These are phyloP conservation scores for Chamaecrista fasciculata DNA, from an alignment of 306 rosid genomes.

Conservation along the genomic window DNA sequence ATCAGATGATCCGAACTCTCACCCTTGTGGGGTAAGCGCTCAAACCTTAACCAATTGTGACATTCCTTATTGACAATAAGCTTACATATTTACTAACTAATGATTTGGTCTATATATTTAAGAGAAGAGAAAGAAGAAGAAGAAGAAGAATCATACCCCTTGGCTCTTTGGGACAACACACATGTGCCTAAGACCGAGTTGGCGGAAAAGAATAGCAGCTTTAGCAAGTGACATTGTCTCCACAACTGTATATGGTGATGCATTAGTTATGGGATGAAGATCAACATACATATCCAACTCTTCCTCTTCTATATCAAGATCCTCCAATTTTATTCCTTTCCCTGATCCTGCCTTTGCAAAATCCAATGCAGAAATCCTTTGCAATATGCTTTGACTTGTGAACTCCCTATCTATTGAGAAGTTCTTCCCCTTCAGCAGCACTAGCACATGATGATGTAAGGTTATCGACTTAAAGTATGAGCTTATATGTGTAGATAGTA, in stretches of 20 bases:
- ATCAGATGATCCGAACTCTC: too few relatives aligned
- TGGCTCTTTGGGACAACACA: constrained; percentile 78
- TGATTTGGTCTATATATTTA: neutral
- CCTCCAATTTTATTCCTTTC: constrained; percentile 72
- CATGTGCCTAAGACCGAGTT: constrained; percentile 82
- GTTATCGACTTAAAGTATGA: too few relatives aligned
- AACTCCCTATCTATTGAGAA: constrained; percentile 48
- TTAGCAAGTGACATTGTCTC: constrained; percentile 92
- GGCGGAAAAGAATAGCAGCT: constrained; percentile 76
- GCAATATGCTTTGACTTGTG: constrained; percentile 28
- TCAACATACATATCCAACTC: constrained; percentile 88
- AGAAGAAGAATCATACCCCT: constrained; percentile 53
- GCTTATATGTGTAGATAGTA: too few relatives aligned
- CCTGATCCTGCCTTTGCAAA: constrained; percentile 88
- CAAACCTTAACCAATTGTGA: too few relatives aligned
- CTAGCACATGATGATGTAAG: constrained; percentile 80
- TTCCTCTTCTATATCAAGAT: constrained; percentile 60
- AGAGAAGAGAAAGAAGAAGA: neutral
- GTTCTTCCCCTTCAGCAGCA: constrained; percentile 64
- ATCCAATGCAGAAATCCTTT: constrained; percentile 48
- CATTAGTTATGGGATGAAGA: constrained; percentile 74
- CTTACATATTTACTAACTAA: neutral
- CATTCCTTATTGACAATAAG: neutral
- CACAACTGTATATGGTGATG: constrained; percentile 82
- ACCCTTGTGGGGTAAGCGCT: too few relatives aligned